Evolutionary conservation across 441 rosid genomes (phyloP).

Genomic region (Melastoma candidum): DNA sequence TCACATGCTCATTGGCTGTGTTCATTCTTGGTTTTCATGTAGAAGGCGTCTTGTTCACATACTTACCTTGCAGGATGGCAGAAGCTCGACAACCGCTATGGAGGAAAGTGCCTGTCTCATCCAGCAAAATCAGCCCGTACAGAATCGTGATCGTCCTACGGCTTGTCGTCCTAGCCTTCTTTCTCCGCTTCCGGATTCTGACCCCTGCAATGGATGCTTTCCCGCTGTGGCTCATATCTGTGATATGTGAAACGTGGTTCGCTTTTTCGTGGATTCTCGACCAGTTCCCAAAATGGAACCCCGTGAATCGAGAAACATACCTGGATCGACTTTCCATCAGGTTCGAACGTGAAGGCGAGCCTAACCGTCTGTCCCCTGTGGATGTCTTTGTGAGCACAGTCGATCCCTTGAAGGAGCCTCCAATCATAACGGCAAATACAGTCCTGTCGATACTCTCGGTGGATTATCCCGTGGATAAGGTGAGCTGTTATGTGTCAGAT

Average conservation of each 20-base stretch:
- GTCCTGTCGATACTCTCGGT: constrained; percentile 14
- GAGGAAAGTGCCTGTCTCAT: constrained; percentile 71
- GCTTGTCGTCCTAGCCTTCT: constrained; percentile 55
- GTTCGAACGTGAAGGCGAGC: constrained; percentile 16
- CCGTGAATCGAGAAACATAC: constrained; percentile 16
- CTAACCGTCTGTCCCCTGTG: constrained; percentile 13
- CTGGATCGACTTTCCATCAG: constrained; percentile 15
- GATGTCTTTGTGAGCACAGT: constrained; percentile 18
- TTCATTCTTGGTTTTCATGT: neutral
- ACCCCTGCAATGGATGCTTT: constrained; percentile 82
- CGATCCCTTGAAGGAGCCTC: constrained; percentile 18
- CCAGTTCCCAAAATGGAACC: constrained; percentile 20
- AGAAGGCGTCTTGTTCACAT: neutral
- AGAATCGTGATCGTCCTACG: constrained; percentile 77
- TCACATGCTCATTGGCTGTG: neutral
- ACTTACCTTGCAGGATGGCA: constrained; percentile 42
- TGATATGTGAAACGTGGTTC: constrained; percentile 17
- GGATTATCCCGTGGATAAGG: constrained; percentile 15
- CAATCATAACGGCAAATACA: constrained; percentile 17
- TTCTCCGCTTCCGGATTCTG: constrained; percentile 73
- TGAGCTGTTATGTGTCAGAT: constrained; percentile 20
- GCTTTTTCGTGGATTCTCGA: constrained; percentile 16
- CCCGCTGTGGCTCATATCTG: constrained; percentile 29
- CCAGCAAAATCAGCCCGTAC: constrained; percentile 83
- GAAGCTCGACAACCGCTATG: constrained; percentile 91